Percentiles rank a stretch among this genome's conserved stretches.
These are phyloP conservation scores for Leptographium galeiforme DNA, from an alignment of 2,329 filamentous ascomycete species.

Conservation along the genomic window DNA sequence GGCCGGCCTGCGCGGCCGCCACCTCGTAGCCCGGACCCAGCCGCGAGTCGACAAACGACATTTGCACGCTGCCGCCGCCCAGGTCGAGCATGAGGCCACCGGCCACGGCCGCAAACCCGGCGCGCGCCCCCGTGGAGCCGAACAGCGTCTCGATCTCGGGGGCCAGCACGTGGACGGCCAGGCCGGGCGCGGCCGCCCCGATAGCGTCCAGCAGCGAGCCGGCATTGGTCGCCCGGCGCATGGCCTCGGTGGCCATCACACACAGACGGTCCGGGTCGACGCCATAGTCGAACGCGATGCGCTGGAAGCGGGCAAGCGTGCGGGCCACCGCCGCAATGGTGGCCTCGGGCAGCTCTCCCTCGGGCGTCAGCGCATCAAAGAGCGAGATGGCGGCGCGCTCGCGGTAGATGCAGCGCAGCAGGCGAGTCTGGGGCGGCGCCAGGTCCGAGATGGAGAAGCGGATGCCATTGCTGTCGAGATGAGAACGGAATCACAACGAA, in stretches of 20 bases:
- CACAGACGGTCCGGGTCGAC: slow-evolving; percentile 53
- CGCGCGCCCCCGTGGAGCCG: slow-evolving; percentile 72
- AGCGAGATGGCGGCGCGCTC: slow-evolving; percentile 72
- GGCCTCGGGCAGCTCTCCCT: slow-evolving; percentile 29
- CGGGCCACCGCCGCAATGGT: slow-evolving; percentile 55
- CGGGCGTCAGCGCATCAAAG: slow-evolving; percentile 57
- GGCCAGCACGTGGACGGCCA: slow-evolving; percentile 57
- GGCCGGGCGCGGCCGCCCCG: slow-evolving; percentile 42
- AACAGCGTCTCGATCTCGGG: slow-evolving; percentile 73
- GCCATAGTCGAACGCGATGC: slow-evolving; percentile 51
- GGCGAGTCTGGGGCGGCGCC: slow-evolving; percentile 54
- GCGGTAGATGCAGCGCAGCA: slow-evolving; percentile 65
- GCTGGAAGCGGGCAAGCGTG: slow-evolving; percentile 56
- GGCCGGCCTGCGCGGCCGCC: slow-evolving; percentile 38
- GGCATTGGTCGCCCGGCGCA: slow-evolving; percentile 66
- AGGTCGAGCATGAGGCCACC: slow-evolving; percentile 71
- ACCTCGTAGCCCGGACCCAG: slow-evolving; percentile 30
- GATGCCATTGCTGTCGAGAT: slow-evolving; percentile 61
- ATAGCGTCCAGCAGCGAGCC: slow-evolving; percentile 55
- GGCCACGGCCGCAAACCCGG: slow-evolving; percentile 52
- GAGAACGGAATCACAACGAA: background rate
- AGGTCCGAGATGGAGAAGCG: slow-evolving; percentile 82
- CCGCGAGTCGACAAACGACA: slow-evolving; percentile 46
- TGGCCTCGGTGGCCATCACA: slow-evolving; percentile 80
- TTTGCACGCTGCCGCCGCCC: slow-evolving; percentile 58